Conservation (phyloP, 495 filamentous ascomycete genomes). For the Tuber borchii region DNA sequence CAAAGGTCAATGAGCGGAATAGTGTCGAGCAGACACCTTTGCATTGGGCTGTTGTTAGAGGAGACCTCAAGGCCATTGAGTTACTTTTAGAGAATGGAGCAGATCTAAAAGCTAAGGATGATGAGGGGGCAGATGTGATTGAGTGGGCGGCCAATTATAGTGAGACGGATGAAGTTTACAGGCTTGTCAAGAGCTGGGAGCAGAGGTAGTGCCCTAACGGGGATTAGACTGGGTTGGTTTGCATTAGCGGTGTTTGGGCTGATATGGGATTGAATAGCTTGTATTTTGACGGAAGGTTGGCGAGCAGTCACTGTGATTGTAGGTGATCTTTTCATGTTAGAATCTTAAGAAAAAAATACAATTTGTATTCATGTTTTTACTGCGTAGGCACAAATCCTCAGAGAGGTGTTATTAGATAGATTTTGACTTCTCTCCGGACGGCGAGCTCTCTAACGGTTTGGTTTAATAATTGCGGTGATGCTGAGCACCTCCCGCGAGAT, state of each 20-base stretch:
- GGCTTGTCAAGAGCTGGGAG: background rate
- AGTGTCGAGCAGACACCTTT: background rate
- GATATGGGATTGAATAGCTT: background rate
- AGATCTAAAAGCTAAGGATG: background rate
- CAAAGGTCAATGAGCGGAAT: background rate
- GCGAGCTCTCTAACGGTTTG: background rate
- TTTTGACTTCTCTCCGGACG: background rate
- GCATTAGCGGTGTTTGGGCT: background rate
- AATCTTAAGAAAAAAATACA: background rate
- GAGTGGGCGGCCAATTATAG: background rate
- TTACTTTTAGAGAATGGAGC: background rate
- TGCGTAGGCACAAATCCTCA: background rate
- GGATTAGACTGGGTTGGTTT: background rate
- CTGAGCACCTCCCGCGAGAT: background rate
- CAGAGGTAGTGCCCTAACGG: background rate
- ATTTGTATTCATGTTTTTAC: slow-evolving; percentile 3
- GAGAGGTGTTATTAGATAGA: background rate
- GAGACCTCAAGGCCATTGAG: background rate
- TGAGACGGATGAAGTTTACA: background rate
- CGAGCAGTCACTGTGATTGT: background rate
- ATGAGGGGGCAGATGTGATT: background rate
- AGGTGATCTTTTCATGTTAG: slow-evolving; percentile 1
- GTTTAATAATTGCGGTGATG: background rate
- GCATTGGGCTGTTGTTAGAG: background rate
- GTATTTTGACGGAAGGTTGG: background rate